A percentile compares a stretch with the other conserved stretches of the same genome.
These are phyloP conservation scores for Cladobotryum mycophilum DNA, from an alignment of 2,329 filamentous ascomycete species.

Conservation along the genomic window DNA sequence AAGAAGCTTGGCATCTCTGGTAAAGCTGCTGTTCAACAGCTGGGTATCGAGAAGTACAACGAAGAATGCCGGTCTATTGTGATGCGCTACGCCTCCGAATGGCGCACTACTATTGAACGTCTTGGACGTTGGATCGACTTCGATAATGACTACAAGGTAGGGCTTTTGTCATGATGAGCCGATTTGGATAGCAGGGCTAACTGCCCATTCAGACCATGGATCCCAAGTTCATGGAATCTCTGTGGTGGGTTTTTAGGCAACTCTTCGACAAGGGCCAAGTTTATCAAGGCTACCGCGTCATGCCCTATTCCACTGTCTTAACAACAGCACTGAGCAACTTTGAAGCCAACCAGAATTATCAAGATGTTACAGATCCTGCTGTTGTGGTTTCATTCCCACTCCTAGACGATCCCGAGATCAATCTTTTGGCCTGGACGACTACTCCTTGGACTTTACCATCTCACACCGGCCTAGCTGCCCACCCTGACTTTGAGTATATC, in stretches of 20 bases:
- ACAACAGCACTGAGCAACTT: constrained; percentile 90
- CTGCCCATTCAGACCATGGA: constrained; percentile 67
- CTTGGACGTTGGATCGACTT: constrained; percentile 96
- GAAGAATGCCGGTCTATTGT: constrained; percentile 87
- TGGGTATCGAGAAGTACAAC: constrained; percentile 87
- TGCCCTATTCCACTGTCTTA: constrained; percentile 90
- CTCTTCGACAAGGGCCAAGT: constrained; percentile 84
- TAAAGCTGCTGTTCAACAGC: constrained; percentile 76
- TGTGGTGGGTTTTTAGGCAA: constrained; percentile 96
- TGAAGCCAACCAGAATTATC: constrained; percentile 90
- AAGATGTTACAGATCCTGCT: constrained; percentile 85
- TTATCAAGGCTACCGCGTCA: constrained; percentile 84
- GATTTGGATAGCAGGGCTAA: background rate
- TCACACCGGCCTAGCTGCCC: constrained; percentile 68
- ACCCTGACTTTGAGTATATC: constrained; percentile 80
- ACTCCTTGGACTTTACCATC: constrained; percentile 82
- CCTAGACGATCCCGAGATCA: constrained; percentile 66
- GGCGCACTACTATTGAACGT: constrained; percentile 80
- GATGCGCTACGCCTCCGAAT: constrained; percentile 83
- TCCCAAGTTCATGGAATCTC: constrained; percentile 87
- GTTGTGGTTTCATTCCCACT: constrained; percentile 85
- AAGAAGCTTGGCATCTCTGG: constrained; percentile 89
- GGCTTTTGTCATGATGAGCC: constrained; percentile 2
- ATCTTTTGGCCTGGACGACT: constrained; percentile 81
- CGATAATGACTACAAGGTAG: constrained; percentile 89